A percentile compares a stretch with the other conserved stretches of the same genome.
These are phyloP conservation scores for Suillus sp. DNA, from an alignment of 768 basidiomycete genomes.

Conservation along the genomic window DNA sequence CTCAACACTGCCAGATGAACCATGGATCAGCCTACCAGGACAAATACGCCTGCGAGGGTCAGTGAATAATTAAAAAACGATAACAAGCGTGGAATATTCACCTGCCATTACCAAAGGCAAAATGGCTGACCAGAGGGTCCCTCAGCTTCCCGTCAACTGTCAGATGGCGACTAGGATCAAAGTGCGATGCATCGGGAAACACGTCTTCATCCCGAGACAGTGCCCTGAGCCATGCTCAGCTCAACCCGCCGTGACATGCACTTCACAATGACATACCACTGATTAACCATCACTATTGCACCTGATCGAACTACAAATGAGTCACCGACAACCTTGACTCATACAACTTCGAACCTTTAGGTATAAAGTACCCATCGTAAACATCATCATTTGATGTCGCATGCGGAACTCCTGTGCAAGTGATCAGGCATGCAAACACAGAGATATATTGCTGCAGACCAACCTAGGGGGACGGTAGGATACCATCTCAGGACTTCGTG, in stretches of 20 bases:
- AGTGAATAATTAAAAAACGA: too few species aligned
- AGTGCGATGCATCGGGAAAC: slow-evolving; percentile 1
- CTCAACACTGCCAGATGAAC: not conserved
- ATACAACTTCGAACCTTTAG: slow-evolving; percentile 41
- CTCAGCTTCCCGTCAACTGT: not conserved
- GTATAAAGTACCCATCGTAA: slow-evolving; percentile 46
- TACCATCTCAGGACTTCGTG: slow-evolving; percentile 26
- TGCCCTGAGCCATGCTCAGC: too few species aligned
- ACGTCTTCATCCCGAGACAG: too few species aligned
- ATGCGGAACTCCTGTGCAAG: slow-evolving; percentile 24
- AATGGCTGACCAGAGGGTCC: not conserved
- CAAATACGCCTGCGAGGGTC: too few species aligned
- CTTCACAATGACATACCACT: too few species aligned
- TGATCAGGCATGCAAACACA: not conserved
- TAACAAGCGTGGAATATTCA: too few species aligned
- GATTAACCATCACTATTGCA: too few species aligned
- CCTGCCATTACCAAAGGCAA: slow-evolving; percentile 1
- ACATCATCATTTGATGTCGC: slow-evolving; percentile 11
- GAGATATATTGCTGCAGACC: not conserved
- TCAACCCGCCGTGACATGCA: too few species aligned
- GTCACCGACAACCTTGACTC: not conserved
- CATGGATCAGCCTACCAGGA: too few species aligned
- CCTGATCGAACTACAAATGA: not conserved
- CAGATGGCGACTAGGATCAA: slow-evolving; percentile 2
- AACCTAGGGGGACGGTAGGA: slow-evolving; percentile 28